Conservation (phyloP, 2,329 filamentous ascomycete species). For the Aspergillus vadensis region DNA sequence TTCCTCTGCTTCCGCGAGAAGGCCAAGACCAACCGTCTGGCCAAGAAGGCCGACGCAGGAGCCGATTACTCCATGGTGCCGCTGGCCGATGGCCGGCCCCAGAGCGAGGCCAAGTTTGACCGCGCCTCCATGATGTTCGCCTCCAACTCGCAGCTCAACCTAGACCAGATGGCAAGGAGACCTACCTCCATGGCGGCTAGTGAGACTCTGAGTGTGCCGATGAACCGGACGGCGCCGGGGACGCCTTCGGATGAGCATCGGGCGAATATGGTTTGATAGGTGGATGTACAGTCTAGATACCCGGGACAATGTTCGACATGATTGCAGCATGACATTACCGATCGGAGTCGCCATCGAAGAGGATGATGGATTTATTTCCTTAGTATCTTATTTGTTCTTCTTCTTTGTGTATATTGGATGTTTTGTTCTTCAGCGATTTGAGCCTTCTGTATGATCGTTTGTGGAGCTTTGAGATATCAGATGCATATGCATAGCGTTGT, state of each 20-base stretch:
- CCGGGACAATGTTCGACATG: neutral
- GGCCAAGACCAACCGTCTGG: neutral
- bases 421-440: neutral
- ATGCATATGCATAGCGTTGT: neutral
- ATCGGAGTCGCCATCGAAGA: neutral
- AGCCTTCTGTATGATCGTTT: neutral
- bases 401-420: neutral
- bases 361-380: neutral
- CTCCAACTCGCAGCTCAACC: neutral
- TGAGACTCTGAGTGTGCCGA: neutral
- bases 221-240: neutral
- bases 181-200: constrained; percentile 6
- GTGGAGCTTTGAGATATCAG: neutral
- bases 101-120: constrained; percentile 8
- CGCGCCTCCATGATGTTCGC: constrained; percentile 12
- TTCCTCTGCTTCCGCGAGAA: neutral
- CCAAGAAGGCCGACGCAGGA: neutral
- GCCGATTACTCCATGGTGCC: constrained; percentile 9
- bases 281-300: no score
- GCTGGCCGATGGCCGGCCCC: neutral
- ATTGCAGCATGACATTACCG: constrained; percentile 2
- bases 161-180: neutral
- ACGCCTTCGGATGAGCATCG: neutral
- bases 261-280: neutral
- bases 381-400: neutral